Conservation (phyloP, 805 yeast genomes). For the Kuraishia floccosa region DNA sequence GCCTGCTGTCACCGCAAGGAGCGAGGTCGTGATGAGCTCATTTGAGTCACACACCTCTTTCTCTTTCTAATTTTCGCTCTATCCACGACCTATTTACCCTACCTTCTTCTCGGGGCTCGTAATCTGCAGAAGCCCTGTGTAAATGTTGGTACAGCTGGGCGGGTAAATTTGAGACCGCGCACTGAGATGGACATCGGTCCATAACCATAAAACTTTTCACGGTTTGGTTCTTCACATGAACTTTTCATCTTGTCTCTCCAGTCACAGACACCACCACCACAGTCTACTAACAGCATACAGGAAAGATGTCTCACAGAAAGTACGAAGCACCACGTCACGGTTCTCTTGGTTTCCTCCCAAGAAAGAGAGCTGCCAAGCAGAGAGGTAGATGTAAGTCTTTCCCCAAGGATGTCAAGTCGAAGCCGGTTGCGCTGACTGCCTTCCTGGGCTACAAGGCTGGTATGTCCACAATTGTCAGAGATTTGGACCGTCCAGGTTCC, state of each 20-base stretch:
- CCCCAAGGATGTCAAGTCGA: constrained; percentile 97
- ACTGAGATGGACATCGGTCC: no score
- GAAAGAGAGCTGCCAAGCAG: constrained; percentile 98
- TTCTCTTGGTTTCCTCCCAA: constrained; percentile 98
- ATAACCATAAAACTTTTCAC: constrained; percentile 3
- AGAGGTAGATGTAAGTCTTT: constrained; percentile 98
- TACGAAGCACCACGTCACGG: constrained; percentile 99
- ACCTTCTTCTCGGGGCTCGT: no score
- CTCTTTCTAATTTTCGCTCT: no score
- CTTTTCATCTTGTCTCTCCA: no score
- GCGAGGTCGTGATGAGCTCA: no score
- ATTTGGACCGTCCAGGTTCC: constrained; percentile 99
- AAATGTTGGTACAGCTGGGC: no score
- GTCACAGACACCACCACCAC: no score
- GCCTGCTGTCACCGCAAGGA: no score
- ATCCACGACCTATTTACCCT: no score
- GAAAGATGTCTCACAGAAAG: constrained; percentile 97
- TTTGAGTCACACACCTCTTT: no score
- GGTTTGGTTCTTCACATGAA: not conserved
- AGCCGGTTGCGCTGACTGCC: constrained; percentile 98
- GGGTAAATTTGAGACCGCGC: no score
- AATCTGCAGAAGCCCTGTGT: no score
- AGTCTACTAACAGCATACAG: constrained; percentile 3
- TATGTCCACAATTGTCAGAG: constrained; percentile 99
- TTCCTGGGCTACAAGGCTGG: constrained; percentile 99